Percentiles rank a stretch among this genome's conserved stretches.
Evolutionary conservation across 2,329 filamentous ascomycete genomes (phyloP).

Genomic region (Helotiales sp.): DNA sequence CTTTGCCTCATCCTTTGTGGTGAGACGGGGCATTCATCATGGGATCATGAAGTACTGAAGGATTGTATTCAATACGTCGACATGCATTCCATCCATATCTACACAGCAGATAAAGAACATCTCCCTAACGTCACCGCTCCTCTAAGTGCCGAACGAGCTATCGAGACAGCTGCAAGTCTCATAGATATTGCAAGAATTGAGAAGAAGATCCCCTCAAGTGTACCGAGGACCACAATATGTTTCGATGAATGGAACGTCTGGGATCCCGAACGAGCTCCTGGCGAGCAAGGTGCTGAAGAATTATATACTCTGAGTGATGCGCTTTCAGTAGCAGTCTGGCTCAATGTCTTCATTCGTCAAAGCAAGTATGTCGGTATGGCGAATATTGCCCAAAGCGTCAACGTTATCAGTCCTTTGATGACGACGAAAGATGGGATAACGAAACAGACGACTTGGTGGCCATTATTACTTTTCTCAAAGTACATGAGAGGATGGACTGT

Average conservation of each 20-base stretch:
- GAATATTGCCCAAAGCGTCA: conserved; percentile 66
- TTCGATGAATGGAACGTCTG: conserved; percentile 74
- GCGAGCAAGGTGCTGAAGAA: conserved; percentile 63
- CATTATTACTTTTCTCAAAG: conserved; percentile 59
- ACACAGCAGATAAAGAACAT: conserved; percentile 50
- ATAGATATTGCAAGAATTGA: conserved; percentile 66
- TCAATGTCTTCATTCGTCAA: conserved; percentile 66
- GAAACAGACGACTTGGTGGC: conserved; percentile 67
- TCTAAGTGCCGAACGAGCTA: conserved; percentile 62
- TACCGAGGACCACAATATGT: conserved; percentile 56
- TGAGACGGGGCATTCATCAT: conserved; percentile 58
- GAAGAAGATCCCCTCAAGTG: conserved; percentile 40
- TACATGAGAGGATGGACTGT: conserved; percentile 75
- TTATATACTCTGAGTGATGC: conserved; percentile 64
- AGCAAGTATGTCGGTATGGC: conserved; percentile 64
- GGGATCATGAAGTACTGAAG: conserved; percentile 64
- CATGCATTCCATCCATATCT: conserved; percentile 69
- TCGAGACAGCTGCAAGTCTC: conserved; percentile 58
- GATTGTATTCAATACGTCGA: conserved; percentile 61
- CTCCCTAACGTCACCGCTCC: conserved; percentile 56
- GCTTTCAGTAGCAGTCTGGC: conserved; percentile 60
- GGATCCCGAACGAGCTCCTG: conserved; percentile 62
- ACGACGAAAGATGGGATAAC: conserved; percentile 56
- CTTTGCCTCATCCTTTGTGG: conserved; percentile 65
- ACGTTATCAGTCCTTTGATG: conserved; percentile 68